A percentile compares a stretch with the other conserved stretches of the same genome.
Evolutionary conservation across 2,329 filamentous ascomycete genomes (phyloP).

Genomic region (Whalleya microplaca): DNA sequence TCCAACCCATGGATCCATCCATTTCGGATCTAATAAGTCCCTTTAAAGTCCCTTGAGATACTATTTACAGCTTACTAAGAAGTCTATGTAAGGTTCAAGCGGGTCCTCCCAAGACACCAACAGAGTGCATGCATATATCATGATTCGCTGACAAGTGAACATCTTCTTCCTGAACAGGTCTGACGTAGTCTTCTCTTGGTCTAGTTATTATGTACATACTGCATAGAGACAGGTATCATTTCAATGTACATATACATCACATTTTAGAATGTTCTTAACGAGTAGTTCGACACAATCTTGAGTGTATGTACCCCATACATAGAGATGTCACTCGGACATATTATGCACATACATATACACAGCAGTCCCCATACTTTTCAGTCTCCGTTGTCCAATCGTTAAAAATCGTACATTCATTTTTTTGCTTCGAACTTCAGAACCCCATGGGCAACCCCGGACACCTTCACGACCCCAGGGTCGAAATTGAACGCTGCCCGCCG

Average conservation of each 20-base stretch:
- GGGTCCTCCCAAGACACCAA: background rate
- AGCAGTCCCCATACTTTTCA: background rate
- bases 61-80: background rate
- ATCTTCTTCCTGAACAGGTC: background rate
- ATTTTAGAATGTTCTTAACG: too few species aligned
- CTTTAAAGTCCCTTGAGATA: conserved; percentile 13
- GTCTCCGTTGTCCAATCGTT: background rate
- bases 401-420: background rate
- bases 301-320: background rate
- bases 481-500: background rate
- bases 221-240: background rate
- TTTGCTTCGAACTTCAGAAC: background rate
- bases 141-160: background rate
- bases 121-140: conserved; percentile 1
- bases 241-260: too few species aligned
- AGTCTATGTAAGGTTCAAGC: background rate
- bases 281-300: too few species aligned
- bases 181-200: background rate
- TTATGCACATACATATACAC: background rate
- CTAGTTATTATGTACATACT: background rate
- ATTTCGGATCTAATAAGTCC: conserved; percentile 33
- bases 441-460: background rate
- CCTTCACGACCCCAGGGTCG: background rate
- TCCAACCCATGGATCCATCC: background rate
- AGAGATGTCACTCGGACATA: background rate